phyloP scores from a whole-genome alignment of 164 flowering plant genomes.

The Tetrastigma voinierianum region DNA sequence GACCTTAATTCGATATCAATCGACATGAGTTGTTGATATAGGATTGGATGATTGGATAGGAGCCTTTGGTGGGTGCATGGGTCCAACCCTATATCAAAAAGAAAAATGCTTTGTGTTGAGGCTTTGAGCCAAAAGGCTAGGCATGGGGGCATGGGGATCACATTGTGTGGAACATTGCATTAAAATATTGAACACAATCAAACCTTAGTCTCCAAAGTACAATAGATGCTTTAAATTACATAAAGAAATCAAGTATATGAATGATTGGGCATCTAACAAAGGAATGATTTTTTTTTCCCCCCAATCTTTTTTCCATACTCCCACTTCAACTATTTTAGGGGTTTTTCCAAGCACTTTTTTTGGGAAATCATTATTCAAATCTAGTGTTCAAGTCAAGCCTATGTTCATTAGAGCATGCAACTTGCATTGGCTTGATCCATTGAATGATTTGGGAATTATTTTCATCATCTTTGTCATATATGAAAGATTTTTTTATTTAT shows the following conservation, averaged over 20 bases:
- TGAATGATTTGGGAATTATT: too few species aligned
- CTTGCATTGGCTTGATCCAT: too few species aligned
- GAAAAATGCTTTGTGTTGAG: neutral
- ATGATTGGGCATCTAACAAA: conserved; percentile 26
- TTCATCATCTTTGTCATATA: too few species aligned
- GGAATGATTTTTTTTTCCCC: neutral
- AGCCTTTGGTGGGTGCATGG: neutral
- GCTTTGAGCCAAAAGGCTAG: neutral
- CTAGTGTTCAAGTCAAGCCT: too few species aligned
- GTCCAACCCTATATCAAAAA: neutral
- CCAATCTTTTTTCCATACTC: conserved; percentile 4
- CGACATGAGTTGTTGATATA: too few species aligned
- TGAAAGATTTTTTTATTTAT: too few species aligned
- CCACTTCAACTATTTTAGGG: conserved; percentile 24
- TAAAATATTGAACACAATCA: neutral
- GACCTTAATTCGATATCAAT: too few species aligned
- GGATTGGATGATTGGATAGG: neutral
- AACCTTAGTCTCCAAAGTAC: neutral
- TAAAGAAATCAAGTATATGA: conserved; percentile 1
- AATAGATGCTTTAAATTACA: conserved; percentile 15
- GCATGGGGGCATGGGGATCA: neutral
- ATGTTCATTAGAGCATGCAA: too few species aligned
- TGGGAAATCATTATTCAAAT: too few species aligned
- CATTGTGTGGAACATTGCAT: neutral
- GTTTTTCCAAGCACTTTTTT: neutral